Conservation (phyloP, 805 yeast genomes). For the Cyberlindnera meyerae region DNA sequence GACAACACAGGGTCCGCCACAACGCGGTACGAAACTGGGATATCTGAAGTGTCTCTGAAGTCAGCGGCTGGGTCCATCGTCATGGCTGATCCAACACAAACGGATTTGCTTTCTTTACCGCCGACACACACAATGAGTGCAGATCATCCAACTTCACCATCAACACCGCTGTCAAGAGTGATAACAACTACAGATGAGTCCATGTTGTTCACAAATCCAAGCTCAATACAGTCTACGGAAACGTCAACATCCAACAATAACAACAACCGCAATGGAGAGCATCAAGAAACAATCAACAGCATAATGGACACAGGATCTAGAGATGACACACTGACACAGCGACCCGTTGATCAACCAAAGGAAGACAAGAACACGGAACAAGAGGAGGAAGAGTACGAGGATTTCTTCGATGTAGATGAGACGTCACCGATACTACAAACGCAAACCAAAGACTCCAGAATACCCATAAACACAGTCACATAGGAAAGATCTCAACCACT, state of each 20-base stretch:
- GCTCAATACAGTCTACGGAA: conserved; percentile 22
- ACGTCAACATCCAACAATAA: conserved; percentile 17
- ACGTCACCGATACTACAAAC: not conserved
- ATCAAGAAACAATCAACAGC: not conserved
- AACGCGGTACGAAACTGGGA: too few species aligned
- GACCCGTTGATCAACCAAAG: too few species aligned
- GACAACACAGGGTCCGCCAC: too few species aligned
- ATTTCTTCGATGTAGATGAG: not conserved
- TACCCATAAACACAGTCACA: too few species aligned
- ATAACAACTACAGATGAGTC: conserved; percentile 23
- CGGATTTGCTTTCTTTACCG: not conserved
- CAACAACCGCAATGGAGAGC: not conserved
- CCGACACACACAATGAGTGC: not conserved
- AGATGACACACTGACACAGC: too few species aligned
- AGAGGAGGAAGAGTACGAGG: not conserved
- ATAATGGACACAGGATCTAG: not conserved
- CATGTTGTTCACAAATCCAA: conserved; percentile 24
- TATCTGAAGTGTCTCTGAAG: too few species aligned
- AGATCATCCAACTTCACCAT: conserved; percentile 3
- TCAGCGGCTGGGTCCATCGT: too few species aligned
- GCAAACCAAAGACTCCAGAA: too few species aligned
- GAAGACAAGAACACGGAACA: not conserved
- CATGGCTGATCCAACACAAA: not conserved
- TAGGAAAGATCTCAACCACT: not conserved
- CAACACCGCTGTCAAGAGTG: conserved; percentile 23